Conservation (phyloP, 352 stramenopile species). For the Phytopythium delawarense region DNA sequence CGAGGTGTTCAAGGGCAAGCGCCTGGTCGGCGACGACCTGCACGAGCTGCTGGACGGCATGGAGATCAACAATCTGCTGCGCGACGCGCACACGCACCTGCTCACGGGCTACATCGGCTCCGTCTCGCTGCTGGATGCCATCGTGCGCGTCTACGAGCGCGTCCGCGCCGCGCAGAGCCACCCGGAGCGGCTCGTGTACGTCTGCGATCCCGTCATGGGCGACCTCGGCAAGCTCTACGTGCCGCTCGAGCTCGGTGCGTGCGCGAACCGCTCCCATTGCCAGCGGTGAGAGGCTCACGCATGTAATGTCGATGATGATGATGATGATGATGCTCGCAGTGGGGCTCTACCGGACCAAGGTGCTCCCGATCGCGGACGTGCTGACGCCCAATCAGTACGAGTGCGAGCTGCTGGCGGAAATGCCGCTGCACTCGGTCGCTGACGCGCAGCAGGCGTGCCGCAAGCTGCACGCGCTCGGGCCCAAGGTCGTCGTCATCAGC, state of each 20-base stretch:
- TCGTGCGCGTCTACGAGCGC: constrained; percentile 61
- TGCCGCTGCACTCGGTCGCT: constrained; percentile 56
- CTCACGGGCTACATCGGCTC: constrained; percentile 84
- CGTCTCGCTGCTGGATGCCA: constrained; percentile 58
- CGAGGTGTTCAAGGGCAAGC: constrained; percentile 63
- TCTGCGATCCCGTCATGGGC: constrained; percentile 83
- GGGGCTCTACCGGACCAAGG: constrained; percentile 68
- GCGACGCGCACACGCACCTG: constrained; percentile 68
- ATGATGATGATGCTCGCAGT: constrained; percentile 29
- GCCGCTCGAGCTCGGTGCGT: constrained; percentile 60
- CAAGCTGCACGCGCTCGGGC: constrained; percentile 66
- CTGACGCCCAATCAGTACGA: constrained; percentile 87
- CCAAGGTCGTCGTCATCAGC: constrained; percentile 77
- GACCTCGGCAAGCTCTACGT: constrained; percentile 84
- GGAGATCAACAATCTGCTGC: constrained; percentile 63
- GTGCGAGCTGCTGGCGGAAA: constrained; percentile 73
- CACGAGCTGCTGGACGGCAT: constrained; percentile 79
- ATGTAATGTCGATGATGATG: neutral
- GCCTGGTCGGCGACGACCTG: constrained; percentile 68
- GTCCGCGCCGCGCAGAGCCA: constrained; percentile 47
- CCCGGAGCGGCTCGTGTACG: constrained; percentile 54
- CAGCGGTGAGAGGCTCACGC: constrained; percentile 6
- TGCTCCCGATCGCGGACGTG: constrained; percentile 80
- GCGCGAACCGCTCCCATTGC: constrained; percentile 1
- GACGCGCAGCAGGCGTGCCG: constrained; percentile 69